Evolutionary conservation across 345 rosid genomes (phyloP).

Genomic region (Arabis alpina): DNA sequence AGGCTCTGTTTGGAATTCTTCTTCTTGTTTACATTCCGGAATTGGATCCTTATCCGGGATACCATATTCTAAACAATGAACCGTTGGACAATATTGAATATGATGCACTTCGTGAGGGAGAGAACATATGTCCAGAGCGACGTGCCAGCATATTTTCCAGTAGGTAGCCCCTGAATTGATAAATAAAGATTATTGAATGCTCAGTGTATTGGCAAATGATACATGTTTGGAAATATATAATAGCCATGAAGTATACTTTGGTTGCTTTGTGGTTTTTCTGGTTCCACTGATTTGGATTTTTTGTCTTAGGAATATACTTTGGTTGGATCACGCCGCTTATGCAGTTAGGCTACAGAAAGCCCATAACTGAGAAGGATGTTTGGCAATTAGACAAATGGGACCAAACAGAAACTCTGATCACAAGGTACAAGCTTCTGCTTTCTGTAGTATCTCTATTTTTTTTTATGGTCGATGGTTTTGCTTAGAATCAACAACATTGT

Average conservation of each 20-base stretch:
- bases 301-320: conserved; percentile 65
- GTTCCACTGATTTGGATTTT: conserved; percentile 23
- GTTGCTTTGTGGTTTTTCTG: conserved; percentile 13
- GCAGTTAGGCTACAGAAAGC: conserved; percentile 83
- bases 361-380: conserved; percentile 86
- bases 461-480: not conserved
- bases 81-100: conserved; percentile 60
- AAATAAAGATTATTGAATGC: not conserved
- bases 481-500: conserved; percentile 24
- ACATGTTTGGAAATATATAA: conserved; percentile 1
- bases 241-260: not conserved
- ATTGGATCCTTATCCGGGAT: conserved; percentile 74
- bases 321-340: conserved; percentile 92
- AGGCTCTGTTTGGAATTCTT: conserved; percentile 82
- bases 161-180: conserved; percentile 53
- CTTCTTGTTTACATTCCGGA: conserved; percentile 70
- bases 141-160: conserved; percentile 71
- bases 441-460: not conserved
- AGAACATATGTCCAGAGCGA: conserved; percentile 82
- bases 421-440: conserved; percentile 52
- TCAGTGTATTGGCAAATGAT: not conserved
- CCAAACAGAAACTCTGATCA: conserved; percentile 70
- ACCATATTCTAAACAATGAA: conserved; percentile 54
- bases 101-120: conserved; percentile 77
- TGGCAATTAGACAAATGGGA: conserved; percentile 98